Evolutionary conservation across 345 rosid species (phyloP).

Genomic region (Psidium guajava): DNA sequence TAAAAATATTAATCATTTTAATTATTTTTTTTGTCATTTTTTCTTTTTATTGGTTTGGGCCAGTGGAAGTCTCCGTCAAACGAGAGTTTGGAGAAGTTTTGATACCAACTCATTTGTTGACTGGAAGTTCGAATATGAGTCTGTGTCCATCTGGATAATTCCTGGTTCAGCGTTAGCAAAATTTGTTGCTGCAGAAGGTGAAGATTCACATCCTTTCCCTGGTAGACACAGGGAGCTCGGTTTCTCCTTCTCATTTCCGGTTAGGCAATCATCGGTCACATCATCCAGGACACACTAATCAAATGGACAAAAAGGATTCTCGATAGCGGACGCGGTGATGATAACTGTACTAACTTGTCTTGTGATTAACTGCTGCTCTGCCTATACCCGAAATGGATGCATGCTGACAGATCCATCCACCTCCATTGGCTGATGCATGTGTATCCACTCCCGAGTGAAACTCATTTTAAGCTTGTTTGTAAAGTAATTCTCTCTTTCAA

Average conservation of each 20-base stretch:
- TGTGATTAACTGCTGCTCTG: neutral
- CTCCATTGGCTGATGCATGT: neutral
- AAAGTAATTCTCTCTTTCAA: neutral
- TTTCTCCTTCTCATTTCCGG: conserved; percentile 91
- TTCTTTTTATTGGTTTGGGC: too few relatives aligned
- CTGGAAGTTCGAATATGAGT: conserved; percentile 44
- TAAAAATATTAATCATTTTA: too few relatives aligned
- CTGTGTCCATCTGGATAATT: neutral
- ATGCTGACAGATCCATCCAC: neutral
- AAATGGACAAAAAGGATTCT: conserved; percentile 93
- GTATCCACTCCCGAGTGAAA: neutral
- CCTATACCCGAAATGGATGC: neutral
- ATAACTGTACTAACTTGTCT: neutral
- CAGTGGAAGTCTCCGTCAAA: too few relatives aligned
- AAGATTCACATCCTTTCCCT: conserved; percentile 32
- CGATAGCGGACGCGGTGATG: conserved; percentile 57
- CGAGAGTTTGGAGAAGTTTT: too few relatives aligned
- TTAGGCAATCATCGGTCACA: conserved; percentile 62
- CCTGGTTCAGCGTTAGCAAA: conserved; percentile 56
- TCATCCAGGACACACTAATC: conserved; percentile 58
- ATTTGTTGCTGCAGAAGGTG: conserved; percentile 61
- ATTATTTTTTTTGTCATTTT: too few relatives aligned
- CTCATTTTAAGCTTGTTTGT: neutral
- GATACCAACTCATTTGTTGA: conserved; percentile 60
- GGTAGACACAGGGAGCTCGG: conserved; percentile 82